Evolutionary conservation across 805 yeast genomes (phyloP), one percentile per base, ranked within the genome.

Genomic region (Brettanomyces anomalus): DNA sequence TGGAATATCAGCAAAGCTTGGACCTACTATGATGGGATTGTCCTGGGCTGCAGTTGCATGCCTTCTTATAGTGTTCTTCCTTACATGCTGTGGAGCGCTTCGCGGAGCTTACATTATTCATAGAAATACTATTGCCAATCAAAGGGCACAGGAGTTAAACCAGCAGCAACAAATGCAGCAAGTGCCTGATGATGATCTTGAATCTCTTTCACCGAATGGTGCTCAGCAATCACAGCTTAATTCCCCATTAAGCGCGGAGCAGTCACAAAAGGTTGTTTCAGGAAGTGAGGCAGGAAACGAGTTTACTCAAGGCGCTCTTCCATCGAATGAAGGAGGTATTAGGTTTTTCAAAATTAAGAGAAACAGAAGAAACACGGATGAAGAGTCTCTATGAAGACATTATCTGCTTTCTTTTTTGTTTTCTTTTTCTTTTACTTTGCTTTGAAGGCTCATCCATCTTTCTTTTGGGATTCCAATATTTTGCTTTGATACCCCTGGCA

Each of bases 301-400:
- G 10, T 32, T 36, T 30, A 37, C 46, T 39, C 55, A 50, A 35
- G 53, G 54, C 20, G 42, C 56, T 13, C 46, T 52, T 36, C 56
- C 60, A 36, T 64, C 55, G 18, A 60, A 68, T 44, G 74, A 72
- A 44, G 68, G 72, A 48, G 89, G 89, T 38, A 81, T 83, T 55
- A 79, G 85, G 63, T 83, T 82, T 64, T 83, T 82, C 71, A 81
- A 79, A 55, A 79, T 83, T 48, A 79, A 81, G 66, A 79, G 76
- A 57, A 70, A 68, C 44, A 65, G 65, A 49, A 66, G 66, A 49
- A 63, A 57, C 28, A 67, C 58, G 40, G 68, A 66, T 47, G 74
- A 70, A 50, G 64, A 61, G 41, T 58, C 62, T 8, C 36, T 58
- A n/a, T 35, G 21, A 35, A 13, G 13, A 14, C 3, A 7, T 16